A percentile compares a stretch with the other conserved stretches of the same genome.
phyloP scores from a whole-genome alignment of 2,329 filamentous ascomycete species.

The Grosmannia huntii region DNA sequence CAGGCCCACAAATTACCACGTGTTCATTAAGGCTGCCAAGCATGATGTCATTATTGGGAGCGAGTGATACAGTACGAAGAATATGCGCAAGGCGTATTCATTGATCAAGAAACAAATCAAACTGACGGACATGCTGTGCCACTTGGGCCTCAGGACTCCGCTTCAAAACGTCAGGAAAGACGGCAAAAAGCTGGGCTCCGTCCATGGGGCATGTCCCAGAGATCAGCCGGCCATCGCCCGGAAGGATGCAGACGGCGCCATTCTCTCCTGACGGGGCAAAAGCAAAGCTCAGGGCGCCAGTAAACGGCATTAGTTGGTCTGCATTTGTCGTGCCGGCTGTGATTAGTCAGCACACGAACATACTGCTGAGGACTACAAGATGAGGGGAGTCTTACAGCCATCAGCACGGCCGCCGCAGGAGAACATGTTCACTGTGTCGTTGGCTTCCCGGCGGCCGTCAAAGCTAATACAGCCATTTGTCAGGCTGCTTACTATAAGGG shows the following conservation, averaged over 20 bases:
- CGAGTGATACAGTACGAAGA: background rate
- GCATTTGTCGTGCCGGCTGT: conserved; percentile 31
- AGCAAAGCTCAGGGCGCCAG: conserved; percentile 26
- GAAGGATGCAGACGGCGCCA: conserved; percentile 29
- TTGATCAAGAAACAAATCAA: too few species aligned
- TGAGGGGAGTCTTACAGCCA: conserved; percentile 22
- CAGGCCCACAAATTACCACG: background rate
- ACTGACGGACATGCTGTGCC: too few species aligned
- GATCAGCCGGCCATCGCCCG: conserved; percentile 19
- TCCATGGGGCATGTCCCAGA: conserved; percentile 19
- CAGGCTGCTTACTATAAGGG: conserved; percentile 35
- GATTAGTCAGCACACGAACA: conserved; percentile 6
- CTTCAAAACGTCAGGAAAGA: conserved; percentile 11
- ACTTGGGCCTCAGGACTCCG: too few species aligned
- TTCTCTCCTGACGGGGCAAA: conserved; percentile 32
- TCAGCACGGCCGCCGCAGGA: conserved; percentile 39
- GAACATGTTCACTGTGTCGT: conserved; percentile 36
- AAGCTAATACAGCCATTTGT: conserved; percentile 40
- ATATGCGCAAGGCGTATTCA: background rate
- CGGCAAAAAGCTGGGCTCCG: conserved; percentile 18
- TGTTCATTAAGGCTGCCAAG: background rate
- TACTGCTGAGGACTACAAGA: background rate
- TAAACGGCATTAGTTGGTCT: conserved; percentile 37
- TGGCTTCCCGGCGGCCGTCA: conserved; percentile 27
- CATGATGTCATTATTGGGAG: background rate